Evolutionary conservation across 768 basidiomycete genomes (phyloP).

Genomic region (Suillus brevipes): DNA sequence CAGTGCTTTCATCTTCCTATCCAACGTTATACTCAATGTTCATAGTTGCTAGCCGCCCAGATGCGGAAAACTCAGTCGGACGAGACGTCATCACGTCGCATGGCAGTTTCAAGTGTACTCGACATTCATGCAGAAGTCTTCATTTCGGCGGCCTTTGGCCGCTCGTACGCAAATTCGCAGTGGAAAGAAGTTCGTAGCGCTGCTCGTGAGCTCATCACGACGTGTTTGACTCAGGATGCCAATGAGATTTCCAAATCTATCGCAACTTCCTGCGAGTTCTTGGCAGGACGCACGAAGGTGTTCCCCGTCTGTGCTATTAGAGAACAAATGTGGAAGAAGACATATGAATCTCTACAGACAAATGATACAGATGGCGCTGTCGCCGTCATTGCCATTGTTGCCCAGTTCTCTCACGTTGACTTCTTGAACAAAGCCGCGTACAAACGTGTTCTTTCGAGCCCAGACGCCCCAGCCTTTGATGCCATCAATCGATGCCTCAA

Average conservation of each 20-base stretch:
- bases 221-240: slow-evolving; percentile 35
- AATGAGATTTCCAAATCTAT: slow-evolving; percentile 34
- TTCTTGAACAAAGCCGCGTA: slow-evolving; percentile 55
- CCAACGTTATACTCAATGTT: slow-evolving; percentile 13
- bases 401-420: slow-evolving; percentile 68
- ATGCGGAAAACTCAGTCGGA: slow-evolving; percentile 34
- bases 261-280: slow-evolving; percentile 33
- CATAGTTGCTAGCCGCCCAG: slow-evolving; percentile 35
- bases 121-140: slow-evolving; percentile 54
- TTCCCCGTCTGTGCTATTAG: slow-evolving; percentile 45
- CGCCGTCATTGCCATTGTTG: slow-evolving; percentile 56
- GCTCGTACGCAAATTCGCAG: slow-evolving; percentile 34
- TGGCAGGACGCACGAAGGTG: slow-evolving; percentile 28
- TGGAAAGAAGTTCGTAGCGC: slow-evolving; percentile 45
- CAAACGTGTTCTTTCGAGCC: slow-evolving; percentile 35
- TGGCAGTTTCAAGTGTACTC: slow-evolving; percentile 38
- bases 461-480: slow-evolving; percentile 40
- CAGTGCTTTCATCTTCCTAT: slow-evolving; percentile 29
- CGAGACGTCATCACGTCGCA: slow-evolving; percentile 26
- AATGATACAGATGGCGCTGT: slow-evolving; percentile 60
- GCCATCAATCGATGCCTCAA: slow-evolving; percentile 63
- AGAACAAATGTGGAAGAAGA: slow-evolving; percentile 65
- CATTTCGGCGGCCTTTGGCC: slow-evolving; percentile 47
- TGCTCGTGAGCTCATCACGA: slow-evolving; percentile 42
- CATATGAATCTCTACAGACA: slow-evolving; percentile 59